Base-by-base conservation (phyloP, 164 flowering plant species). In the Vitis riparia region DNA sequence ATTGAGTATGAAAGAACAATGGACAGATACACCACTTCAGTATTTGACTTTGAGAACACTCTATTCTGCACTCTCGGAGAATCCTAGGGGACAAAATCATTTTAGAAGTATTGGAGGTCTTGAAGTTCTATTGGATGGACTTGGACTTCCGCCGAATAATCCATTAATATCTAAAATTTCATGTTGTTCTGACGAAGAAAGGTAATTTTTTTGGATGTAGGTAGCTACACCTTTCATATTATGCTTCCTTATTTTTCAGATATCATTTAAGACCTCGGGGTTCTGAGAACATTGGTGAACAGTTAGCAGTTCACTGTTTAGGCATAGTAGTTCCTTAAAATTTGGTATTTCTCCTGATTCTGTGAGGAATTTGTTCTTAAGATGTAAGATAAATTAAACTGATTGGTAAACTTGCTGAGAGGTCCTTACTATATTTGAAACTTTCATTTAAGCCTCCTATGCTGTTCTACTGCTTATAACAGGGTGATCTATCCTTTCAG, bases 51-150 rank as follows among this genome's bases (percentile, higher is more conserved):
- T 95, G 73, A 82, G 84, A 69, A 81, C 93, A 66, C 91, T 95
- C 19, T 80, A 59, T 62, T 84, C 84, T 59, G 88, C 93, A 48
- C 77, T 95, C 79, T 78, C 80, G 71, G 91, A 86, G 66, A 95
- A 95, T 77, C 81, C 89, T 53, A 85, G 98, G 59, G 94, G 91
- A 74, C 99, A 95, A 79, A 95, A 90, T 79, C 99, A 90, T 88
- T 95, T 95, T 77, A 89, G 93, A 83, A 93, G 99, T 71, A 90
- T 93, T 81, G 99, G 99, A 48, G 98, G 99, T 64, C 92, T 93
- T 70, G 99, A 95, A 79, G 99, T 93, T 82, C 80, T 95, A 57
- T 79, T 93, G 85, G 99, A 95, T 84, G 97, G 92, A 68, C 86
- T 90, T 67, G 92, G 87, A 23, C 76, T 91, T 79, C 82, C 86